A percentile compares a stretch with the other conserved stretches of the same genome.
These are phyloP conservation scores for Candida sakaeoensis DNA, from an alignment of 805 yeast species.

Conservation along the genomic window DNA sequence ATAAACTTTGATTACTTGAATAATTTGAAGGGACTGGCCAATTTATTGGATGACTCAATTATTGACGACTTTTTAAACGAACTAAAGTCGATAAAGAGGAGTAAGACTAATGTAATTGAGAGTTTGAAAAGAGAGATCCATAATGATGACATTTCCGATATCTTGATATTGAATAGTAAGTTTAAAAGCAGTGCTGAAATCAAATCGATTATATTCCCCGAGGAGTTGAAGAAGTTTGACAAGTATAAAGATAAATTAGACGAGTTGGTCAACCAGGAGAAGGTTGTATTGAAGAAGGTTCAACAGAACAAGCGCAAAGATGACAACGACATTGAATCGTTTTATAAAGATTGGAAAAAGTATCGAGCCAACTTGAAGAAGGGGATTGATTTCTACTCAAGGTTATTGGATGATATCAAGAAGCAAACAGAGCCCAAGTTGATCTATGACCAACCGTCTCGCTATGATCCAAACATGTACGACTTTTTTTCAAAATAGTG, in stretches of 20 bases:
- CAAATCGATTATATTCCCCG: slow-evolving; percentile 52
- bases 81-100: slow-evolving; percentile 59
- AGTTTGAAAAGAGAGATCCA: slow-evolving; percentile 70
- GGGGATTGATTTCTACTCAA: slow-evolving; percentile 60
- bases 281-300: slow-evolving; percentile 39
- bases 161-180: slow-evolving; percentile 61
- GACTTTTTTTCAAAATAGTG: slow-evolving; percentile 37
- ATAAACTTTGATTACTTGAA: slow-evolving; percentile 32
- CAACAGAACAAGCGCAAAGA: slow-evolving; percentile 38
- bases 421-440: slow-evolving; percentile 12
- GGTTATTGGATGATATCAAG: slow-evolving; percentile 4
- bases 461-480: slow-evolving; percentile 46
- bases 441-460: slow-evolving; percentile 39
- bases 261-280: slow-evolving; percentile 65
- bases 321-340: slow-evolving; percentile 38
- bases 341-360: slow-evolving; percentile 53
- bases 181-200: slow-evolving; percentile 56
- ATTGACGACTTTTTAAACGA: slow-evolving; percentile 59
- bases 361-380: slow-evolving; percentile 56
- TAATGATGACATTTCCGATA: slow-evolving; percentile 78
- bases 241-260: slow-evolving; percentile 65
- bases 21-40: too few relatives aligned
- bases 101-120: slow-evolving; percentile 55
- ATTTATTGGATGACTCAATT: slow-evolving; percentile 35
- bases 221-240: slow-evolving; percentile 73